A percentile compares a stretch with the other conserved stretches of the same genome.
phyloP scores from a whole-genome alignment of 805 yeast genomes.

The Saturnispora besseyi region DNA sequence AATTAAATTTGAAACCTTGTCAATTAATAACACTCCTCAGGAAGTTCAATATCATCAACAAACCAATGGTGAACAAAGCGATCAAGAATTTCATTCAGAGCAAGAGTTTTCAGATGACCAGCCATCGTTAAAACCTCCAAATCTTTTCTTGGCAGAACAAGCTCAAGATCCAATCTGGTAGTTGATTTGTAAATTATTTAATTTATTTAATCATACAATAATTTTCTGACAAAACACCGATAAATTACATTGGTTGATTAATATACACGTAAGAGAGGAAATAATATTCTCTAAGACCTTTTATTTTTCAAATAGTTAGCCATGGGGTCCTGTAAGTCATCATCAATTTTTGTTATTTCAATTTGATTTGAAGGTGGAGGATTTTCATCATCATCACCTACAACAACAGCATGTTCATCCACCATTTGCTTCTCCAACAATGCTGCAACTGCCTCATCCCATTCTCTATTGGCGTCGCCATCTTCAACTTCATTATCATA shows the following conservation, averaged over 20 bases:
- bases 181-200: neutral
- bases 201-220: neutral
- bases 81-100: neutral
- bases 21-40: neutral
- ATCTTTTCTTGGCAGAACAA: neutral
- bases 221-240: too few relatives aligned
- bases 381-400: neutral
- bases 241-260: neutral
- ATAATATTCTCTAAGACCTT: neutral
- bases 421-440: neutral
- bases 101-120: neutral
- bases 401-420: neutral
- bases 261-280: neutral
- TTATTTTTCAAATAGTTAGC: slow-evolving; percentile 2
- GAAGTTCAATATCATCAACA: neutral
- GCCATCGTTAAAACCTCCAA: neutral
- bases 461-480: slow-evolving; percentile 8
- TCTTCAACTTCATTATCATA: slow-evolving; percentile 5
- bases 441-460: slow-evolving; percentile 6
- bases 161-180: slow-evolving; percentile 6
- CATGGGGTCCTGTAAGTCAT: slow-evolving; percentile 7
- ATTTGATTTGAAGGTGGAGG: neutral
- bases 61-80: neutral
- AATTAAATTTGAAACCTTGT: slow-evolving; percentile 5
- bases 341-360: neutral